Conservation (phyloP, 106 monocot genomes). For the Dioscorea alata region DNA sequence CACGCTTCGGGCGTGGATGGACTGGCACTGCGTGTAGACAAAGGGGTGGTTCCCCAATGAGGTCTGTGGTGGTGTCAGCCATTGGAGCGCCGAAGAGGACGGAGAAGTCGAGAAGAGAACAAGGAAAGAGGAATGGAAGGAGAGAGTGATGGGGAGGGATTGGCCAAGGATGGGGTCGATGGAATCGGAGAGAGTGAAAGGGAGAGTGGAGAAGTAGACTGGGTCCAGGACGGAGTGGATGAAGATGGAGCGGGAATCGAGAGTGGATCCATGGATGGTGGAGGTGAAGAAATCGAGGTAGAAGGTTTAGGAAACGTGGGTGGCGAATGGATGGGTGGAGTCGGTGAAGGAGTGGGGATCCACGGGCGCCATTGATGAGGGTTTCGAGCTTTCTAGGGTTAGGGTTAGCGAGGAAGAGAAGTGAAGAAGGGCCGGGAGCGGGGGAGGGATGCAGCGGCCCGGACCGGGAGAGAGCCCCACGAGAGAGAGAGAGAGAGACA, state of each 20-base stretch:
- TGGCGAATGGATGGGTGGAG: constrained; percentile 45
- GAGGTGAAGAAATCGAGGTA: constrained; percentile 73
- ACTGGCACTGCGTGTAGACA: constrained; percentile 90
- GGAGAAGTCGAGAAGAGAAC: constrained; percentile 64
- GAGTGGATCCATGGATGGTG: constrained; percentile 47
- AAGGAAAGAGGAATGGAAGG: constrained; percentile 34
- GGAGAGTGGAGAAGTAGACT: constrained; percentile 14
- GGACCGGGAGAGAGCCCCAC: no score
- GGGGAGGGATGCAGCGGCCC: no score
- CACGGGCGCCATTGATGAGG: constrained; percentile 44
- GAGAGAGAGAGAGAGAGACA: no score
- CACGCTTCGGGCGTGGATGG: constrained; percentile 81
- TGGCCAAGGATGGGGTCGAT: constrained; percentile 44
- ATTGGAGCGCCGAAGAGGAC: constrained; percentile 80
- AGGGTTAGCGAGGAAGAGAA: no score
- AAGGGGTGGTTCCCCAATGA: constrained; percentile 48
- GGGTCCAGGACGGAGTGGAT: constrained; percentile 14
- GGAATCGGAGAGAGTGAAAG: constrained; percentile 30
- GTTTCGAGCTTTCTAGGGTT: no score
- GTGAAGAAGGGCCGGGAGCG: no score
- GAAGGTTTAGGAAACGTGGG: constrained; percentile 55
- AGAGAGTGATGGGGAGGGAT: constrained; percentile 46
- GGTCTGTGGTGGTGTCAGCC: constrained; percentile 77
- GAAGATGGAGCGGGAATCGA: constrained; percentile 21
- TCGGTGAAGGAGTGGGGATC: constrained; percentile 85